Evolutionary conservation across 805 yeast species (phyloP), one percentile per base, ranked within the genome.

Genomic region (Ogataea parapolymorpha): DNA sequence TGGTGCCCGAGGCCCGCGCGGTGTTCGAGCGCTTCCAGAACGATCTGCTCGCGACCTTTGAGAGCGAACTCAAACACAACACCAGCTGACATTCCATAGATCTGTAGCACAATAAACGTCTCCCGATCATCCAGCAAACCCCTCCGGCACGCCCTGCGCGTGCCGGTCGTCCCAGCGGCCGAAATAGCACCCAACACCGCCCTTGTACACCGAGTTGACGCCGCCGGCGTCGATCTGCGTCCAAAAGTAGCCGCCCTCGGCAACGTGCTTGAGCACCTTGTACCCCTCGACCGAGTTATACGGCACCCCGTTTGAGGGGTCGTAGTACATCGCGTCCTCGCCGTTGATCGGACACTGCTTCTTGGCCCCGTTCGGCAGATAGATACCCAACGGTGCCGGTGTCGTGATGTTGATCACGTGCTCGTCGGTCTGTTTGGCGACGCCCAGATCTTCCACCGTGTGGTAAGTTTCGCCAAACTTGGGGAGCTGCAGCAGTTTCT

Each of bases 61-160:
- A 37, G 26, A 25, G 31, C 48, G 82, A 79, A 43, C 70, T 85
- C 41, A 83, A 81, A 56, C 84, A 81, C 51, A 66, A 68, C 45
- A 62, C 67, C 22, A 51, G 59, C 37, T 64, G 46, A 49, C 27
- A 10, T 33, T 31, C 23, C 31, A 39, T 26, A 32, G 15, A 26
- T 11, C 26, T 20, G 29, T 29, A 32, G 26, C 24, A 20, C 25
- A 29, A 41, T 37, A 34, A 15, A 41, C 35, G 18, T 35, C 14
- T 25, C n/a, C 22, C 7, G 22, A 26, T 24, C 30, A 31, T n/a
- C 38, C 38, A 10, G 35, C 32, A 27, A 89, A 89, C 6, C 95
- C 95, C 39, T 82, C 84, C 2, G 96, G 96, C 10, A 88, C 96
- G 6, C 95, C 96, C 46, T 75, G 75, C 0, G 96, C 96, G 49